These are phyloP conservation scores for Corchorus capsularis DNA, from an alignment of 345 rosid genomes.

Conservation along the genomic window DNA sequence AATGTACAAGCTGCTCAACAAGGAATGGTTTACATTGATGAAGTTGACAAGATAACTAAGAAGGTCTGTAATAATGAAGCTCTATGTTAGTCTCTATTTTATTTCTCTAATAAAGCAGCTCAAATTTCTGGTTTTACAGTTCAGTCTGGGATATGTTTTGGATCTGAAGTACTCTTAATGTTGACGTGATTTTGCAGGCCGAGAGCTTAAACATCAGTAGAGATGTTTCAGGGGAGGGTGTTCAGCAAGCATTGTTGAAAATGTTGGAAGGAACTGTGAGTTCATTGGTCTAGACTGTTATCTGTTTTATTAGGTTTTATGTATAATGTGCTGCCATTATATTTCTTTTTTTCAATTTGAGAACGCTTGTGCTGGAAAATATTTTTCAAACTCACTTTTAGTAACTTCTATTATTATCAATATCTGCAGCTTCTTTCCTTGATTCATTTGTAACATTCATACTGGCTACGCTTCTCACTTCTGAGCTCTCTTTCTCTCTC, in stretches of 20 bases:
- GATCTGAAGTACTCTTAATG: conserved; percentile 13
- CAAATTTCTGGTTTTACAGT: neutral
- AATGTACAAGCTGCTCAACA: conserved; percentile 98
- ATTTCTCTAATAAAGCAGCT: neutral
- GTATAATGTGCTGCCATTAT: neutral
- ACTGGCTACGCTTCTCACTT: neutral
- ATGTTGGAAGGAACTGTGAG: conserved; percentile 99
- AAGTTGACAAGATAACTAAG: conserved; percentile 96
- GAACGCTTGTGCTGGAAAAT: neutral
- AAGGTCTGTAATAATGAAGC: conserved; percentile 47
- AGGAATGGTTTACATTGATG: conserved; percentile 94
- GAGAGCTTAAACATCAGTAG: conserved; percentile 92
- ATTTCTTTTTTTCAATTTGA: neutral
- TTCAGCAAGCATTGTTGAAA: conserved; percentile 92
- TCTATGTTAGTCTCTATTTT: neutral
- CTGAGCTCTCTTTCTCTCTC: neutral
- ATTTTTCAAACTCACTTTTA: neutral
- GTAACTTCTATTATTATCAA: neutral
- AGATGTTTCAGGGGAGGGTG: conserved; percentile 99
- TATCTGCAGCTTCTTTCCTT: neutral
- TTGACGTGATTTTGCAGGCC: conserved; percentile 53
- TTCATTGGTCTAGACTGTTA: conserved; percentile 24
- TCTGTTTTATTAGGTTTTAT: neutral
- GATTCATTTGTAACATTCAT: neutral
- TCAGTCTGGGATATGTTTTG: neutral